Conservation (phyloP, 192 early-diverging fungal species). For the Fimicolochytrium jonesii region DNA sequence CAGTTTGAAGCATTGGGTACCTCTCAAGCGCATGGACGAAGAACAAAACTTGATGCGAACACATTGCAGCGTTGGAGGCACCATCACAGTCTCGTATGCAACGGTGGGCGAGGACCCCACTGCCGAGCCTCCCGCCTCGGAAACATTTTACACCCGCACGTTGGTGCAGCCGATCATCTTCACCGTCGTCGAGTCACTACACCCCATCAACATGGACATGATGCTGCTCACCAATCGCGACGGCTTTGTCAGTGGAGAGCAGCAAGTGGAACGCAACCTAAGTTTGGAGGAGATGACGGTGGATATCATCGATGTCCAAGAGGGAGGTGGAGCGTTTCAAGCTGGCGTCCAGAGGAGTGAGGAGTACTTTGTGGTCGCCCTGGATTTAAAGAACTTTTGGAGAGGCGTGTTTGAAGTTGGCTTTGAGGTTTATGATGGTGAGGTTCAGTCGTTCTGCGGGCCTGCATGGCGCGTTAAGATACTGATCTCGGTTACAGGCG, state of each 20-base stretch:
- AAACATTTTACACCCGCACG: slow-evolving; percentile 65
- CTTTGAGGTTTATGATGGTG: slow-evolving; percentile 65
- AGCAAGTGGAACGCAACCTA: slow-evolving; percentile 21
- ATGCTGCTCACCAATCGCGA: slow-evolving; percentile 42
- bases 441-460: too few species aligned
- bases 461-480: too few species aligned
- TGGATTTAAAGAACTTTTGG: slow-evolving; percentile 76
- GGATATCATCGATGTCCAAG: slow-evolving; percentile 31
- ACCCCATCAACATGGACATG: slow-evolving; percentile 61
- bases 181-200: slow-evolving; percentile 62
- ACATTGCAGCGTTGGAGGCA: slow-evolving; percentile 57
- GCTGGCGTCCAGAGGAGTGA: too few species aligned
- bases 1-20: too few species aligned
- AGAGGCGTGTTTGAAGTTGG: slow-evolving; percentile 66
- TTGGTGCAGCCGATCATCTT: slow-evolving; percentile 63
- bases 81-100: slow-evolving; percentile 48
- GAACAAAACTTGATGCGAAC: too few species aligned
- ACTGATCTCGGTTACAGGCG: too few species aligned
- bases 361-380: slow-evolving; percentile 70
- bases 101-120: slow-evolving; percentile 4
- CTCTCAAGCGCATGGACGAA: too few species aligned
- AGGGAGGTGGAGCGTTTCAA: background rate
- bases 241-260: background rate
- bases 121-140: background rate
- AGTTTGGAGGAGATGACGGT: slow-evolving; percentile 45